A percentile compares a stretch with the other conserved stretches of the same genome.
phyloP scores from a whole-genome alignment of 2,329 filamentous ascomycete species.

The Diaporthe sp. region DNA sequence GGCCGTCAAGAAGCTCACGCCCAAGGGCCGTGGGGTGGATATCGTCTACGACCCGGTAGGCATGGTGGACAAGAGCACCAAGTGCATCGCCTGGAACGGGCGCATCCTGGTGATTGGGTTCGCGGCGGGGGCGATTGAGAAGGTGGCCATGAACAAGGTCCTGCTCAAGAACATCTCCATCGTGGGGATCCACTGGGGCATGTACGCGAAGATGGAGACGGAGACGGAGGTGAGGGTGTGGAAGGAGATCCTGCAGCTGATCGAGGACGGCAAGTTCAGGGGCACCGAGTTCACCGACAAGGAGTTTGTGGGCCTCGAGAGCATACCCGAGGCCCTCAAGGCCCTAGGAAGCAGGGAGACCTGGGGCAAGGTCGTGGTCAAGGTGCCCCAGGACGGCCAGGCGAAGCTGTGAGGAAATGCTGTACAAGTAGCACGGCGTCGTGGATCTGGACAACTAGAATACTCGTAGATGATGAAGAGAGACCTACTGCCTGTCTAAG shows the following conservation, averaged over 20 bases:
- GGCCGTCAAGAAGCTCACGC: conserved; percentile 82
- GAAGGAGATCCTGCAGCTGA: conserved; percentile 84
- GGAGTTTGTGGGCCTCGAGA: conserved; percentile 86
- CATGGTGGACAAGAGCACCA: conserved; percentile 87
- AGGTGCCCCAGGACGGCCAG: conserved; percentile 77
- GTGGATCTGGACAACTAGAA: background rate
- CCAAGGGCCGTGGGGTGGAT: conserved; percentile 81
- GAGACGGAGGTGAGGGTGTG: conserved; percentile 81
- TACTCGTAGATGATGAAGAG: background rate
- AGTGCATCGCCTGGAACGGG: conserved; percentile 95
- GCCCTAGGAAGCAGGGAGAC: conserved; percentile 85
- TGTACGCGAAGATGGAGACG: conserved; percentile 81
- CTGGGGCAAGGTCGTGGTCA: conserved; percentile 97
- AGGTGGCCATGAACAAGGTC: conserved; percentile 92
- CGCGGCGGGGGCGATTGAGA: conserved; percentile 88
- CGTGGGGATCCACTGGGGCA: conserved; percentile 93
- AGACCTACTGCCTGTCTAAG: background rate
- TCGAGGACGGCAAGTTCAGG: conserved; percentile 82
- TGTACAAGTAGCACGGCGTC: background rate
- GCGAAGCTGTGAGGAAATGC: conserved; percentile 64
- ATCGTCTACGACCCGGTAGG: conserved; percentile 97
- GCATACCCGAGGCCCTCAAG: conserved; percentile 80
- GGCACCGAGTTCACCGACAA: conserved; percentile 87
- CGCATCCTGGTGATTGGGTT: conserved; percentile 91
- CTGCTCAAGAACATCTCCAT: conserved; percentile 93